A percentile compares a stretch with the other conserved stretches of the same genome.
Conservation (phyloP, 768 basidiomycete genomes). For the Calocybe indica region DNA sequence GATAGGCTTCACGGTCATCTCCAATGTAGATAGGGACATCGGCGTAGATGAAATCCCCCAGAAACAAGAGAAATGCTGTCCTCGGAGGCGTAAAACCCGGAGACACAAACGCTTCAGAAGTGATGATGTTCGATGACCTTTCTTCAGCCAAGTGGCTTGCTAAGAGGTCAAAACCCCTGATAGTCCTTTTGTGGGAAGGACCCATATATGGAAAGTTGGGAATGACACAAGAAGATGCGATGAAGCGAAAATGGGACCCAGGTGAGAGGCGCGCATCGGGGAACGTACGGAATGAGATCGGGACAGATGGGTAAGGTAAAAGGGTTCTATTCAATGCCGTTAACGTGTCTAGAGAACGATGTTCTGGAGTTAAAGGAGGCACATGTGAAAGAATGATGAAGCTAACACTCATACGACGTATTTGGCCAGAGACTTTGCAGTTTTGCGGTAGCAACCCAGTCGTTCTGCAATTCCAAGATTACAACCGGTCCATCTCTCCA, state of each 20-base stretch:
- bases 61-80: constrained; percentile 57
- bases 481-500: constrained; percentile 57
- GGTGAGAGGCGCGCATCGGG: constrained; percentile 58
- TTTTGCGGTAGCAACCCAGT: constrained; percentile 55
- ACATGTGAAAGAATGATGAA: neutral
- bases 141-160: constrained; percentile 39
- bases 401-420: constrained; percentile 66
- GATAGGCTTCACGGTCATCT: constrained; percentile 51
- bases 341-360: constrained; percentile 31
- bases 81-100: no score
- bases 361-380: neutral
- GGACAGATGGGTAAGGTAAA: constrained; percentile 42
- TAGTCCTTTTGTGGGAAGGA: constrained; percentile 43
- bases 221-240: constrained; percentile 59
- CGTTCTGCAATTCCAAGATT: constrained; percentile 33
- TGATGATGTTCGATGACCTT: neutral
- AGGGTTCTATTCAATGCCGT: constrained; percentile 35
- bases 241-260: constrained; percentile 59
- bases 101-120: no score
- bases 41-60: constrained; percentile 75
- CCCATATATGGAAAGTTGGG: constrained; percentile 71
- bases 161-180: constrained; percentile 62
- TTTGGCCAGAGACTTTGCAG: constrained; percentile 61
- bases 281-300: constrained; percentile 65
- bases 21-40: constrained; percentile 64